Conservation (phyloP, 345 rosid species). For the Camelina laxa region DNA sequence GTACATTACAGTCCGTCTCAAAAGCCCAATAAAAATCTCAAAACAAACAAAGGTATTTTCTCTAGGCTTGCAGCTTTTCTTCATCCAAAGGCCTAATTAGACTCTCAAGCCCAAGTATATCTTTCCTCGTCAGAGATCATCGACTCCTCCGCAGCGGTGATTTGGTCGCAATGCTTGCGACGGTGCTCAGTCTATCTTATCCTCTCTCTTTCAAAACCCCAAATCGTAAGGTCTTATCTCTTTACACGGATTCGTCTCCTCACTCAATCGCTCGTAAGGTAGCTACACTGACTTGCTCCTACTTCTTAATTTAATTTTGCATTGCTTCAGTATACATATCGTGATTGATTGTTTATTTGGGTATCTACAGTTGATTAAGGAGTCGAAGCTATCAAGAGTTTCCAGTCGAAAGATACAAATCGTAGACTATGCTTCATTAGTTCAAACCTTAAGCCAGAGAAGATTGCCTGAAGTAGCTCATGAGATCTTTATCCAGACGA, state of each 20-base stretch:
- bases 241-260: constrained; percentile 30
- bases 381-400: constrained; percentile 38
- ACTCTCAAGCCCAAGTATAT: too few relatives aligned
- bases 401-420: constrained; percentile 29
- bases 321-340: neutral
- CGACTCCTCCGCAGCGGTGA: too few relatives aligned
- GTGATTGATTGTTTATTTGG: neutral
- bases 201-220: constrained; percentile 22
- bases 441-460: constrained; percentile 41
- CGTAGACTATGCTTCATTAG: constrained; percentile 53
- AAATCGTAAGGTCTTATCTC: constrained; percentile 31
- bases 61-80: too few relatives aligned
- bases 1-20: too few relatives aligned
- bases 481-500: constrained; percentile 52
- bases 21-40: too few relatives aligned
- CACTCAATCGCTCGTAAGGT: constrained; percentile 48
- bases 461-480: constrained; percentile 49
- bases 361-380: constrained; percentile 42
- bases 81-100: too few relatives aligned
- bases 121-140: neutral
- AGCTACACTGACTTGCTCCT: neutral
- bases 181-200: constrained; percentile 1
- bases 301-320: neutral
- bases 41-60: too few relatives aligned
- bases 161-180: constrained; percentile 14